Evolutionary conservation across 192 early-diverging fungal species (phyloP), one percentile per base, ranked within the genome.

Genomic region (Coemansia sp.): DNA sequence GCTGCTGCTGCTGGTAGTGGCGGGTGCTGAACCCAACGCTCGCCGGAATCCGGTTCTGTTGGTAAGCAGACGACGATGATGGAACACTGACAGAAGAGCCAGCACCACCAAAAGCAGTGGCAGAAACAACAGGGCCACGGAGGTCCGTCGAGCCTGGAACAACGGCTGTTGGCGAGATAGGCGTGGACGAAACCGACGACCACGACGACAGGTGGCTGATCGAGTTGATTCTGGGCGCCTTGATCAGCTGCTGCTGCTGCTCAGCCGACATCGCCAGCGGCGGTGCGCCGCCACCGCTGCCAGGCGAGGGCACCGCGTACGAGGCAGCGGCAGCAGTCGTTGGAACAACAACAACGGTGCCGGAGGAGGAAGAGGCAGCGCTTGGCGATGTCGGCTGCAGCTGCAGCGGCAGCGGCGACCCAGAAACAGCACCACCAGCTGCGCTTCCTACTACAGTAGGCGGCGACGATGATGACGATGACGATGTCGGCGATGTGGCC

Each of bases 181-280:
- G 63, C 3, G 63, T 64, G 0, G 63, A 52, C 36, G 63, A 10
- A 39, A 59, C 57, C 2, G 26, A 39, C 62, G 47, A 15, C 7
- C 36, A 26, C 36, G 26, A 15, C 7, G 57, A 26, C 36, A 54
- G 21, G 21, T 54, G 51, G 26, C 26, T 26, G 62, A 48, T 41
- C 18, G 39, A 48, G 10, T 37, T 37, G n/a, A 48, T 55, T 41
- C 19, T 22, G n/a, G 19, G 18, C 2, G 39, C 52, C 26, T 48
- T 63, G 62, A 37, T 63, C 45, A 63, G 37, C 59, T 39, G 58
- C 47, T 56, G 70, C 66, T 68, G 66, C 32, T 52, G 66, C 13
- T 54, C 58, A 22, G 54, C 37, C 10, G 65, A 59, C 65, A 47
- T 3, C 45, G 65, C 32, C 22, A 41, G 39, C 26, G 45, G 32